Evolutionary conservation across 495 filamentous ascomycete species (phyloP).

Genomic region (Penicillium macrosclerotiorum): DNA sequence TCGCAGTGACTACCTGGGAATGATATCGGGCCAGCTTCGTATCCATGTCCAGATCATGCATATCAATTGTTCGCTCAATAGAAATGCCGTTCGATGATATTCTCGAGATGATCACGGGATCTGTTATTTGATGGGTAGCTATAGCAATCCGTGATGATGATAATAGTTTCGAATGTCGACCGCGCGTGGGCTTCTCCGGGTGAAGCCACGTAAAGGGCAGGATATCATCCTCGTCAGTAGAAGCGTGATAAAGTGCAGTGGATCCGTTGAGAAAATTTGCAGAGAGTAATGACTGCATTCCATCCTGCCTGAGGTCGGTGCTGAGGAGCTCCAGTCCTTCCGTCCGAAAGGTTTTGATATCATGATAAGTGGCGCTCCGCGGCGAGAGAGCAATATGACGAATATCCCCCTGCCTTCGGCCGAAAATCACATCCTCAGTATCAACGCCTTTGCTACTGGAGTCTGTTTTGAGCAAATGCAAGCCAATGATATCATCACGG

Average conservation of each 20-base stretch:
- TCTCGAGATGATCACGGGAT: conserved; percentile 50
- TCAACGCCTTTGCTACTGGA: conserved; percentile 29
- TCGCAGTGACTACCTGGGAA: conserved; percentile 45
- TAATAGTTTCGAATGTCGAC: conserved; percentile 53
- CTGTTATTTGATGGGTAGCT: conserved; percentile 42
- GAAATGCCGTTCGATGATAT: conserved; percentile 41
- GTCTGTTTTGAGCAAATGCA: conserved; percentile 50
- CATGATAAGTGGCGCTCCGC: conserved; percentile 20
- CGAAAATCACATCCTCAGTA: conserved; percentile 39
- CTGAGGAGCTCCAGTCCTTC: conserved; percentile 27
- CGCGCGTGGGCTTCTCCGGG: conserved; percentile 27
- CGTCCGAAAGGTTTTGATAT: conserved; percentile 34
- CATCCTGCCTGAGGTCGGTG: conserved; percentile 32
- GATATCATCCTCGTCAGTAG: conserved; percentile 25
- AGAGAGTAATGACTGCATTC: conserved; percentile 39
- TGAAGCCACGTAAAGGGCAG: conserved; percentile 38
- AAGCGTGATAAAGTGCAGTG: conserved; percentile 47
- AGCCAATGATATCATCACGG: conserved; percentile 60
- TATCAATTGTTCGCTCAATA: conserved; percentile 31
- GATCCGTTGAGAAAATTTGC: conserved; percentile 43
- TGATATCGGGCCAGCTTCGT: conserved; percentile 18
- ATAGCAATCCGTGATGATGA: conserved; percentile 48
- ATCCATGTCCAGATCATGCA: conserved; percentile 26
- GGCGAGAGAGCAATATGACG: conserved; percentile 35
- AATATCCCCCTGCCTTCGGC: conserved; percentile 39